A percentile compares a stretch with the other conserved stretches of the same genome.
phyloP scores from a whole-genome alignment of 495 filamentous ascomycete species.

The Neurospora tetraspora region DNA sequence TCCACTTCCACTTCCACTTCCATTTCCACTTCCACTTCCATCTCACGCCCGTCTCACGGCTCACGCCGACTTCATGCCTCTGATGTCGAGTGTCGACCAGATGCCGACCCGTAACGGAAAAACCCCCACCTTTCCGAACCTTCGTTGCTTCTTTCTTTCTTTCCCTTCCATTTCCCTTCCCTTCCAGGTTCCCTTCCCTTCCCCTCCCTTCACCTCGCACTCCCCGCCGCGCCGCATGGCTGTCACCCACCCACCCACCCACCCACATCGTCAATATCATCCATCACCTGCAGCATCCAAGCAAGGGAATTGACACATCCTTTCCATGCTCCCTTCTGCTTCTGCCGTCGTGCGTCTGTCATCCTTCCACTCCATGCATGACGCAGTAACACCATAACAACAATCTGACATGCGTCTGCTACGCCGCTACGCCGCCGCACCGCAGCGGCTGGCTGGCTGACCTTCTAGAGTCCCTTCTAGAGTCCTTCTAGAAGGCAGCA shows the following conservation, averaged over 20 bases:
- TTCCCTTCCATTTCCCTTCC: not conserved
- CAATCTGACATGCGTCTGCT: not conserved
- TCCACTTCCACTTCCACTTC: not conserved
- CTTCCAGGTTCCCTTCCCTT: too few species aligned
- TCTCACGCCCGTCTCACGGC: not conserved
- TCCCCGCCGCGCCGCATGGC: not conserved
- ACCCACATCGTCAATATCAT: not conserved
- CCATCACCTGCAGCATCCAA: not conserved
- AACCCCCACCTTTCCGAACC: not conserved
- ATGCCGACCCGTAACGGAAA: not conserved
- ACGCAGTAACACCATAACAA: not conserved
- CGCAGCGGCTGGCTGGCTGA: not conserved
- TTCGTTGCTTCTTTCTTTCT: not conserved
- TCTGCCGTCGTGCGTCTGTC: not conserved
- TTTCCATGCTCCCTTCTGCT: not conserved
- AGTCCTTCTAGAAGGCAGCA: not conserved
- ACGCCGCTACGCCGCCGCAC: not conserved
- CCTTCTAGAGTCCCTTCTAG: not conserved
- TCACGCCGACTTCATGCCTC: not conserved
- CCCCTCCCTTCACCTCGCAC: not conserved
- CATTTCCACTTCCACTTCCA: not conserved
- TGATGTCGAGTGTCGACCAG: not conserved
- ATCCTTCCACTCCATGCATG: not conserved
- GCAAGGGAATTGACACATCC: not conserved
- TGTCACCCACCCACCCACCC: not conserved